A percentile compares a stretch with the other conserved stretches of the same genome.
phyloP scores from a whole-genome alignment of 2,329 filamentous ascomycete species.

The Colletotrichum truncatum region DNA sequence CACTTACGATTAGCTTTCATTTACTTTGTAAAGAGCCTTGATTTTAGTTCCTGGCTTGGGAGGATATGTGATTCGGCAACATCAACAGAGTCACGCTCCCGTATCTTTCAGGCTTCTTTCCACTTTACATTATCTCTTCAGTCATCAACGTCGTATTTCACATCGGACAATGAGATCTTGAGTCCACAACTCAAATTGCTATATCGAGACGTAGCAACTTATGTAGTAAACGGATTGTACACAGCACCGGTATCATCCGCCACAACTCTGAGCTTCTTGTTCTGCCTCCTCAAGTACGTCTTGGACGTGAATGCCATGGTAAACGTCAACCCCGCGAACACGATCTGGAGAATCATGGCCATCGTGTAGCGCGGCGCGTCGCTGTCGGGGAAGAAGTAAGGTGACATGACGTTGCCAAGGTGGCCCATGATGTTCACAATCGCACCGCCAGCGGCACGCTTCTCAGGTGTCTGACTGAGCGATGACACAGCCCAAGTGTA shows the following conservation, averaged over 20 bases:
- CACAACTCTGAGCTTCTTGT: constrained; percentile 26
- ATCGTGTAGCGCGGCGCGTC: constrained; percentile 51
- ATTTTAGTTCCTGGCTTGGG: too few species aligned
- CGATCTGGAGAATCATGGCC: constrained; percentile 42
- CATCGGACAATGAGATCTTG: too few species aligned
- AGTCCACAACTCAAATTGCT: too few species aligned
- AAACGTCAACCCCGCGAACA: constrained; percentile 23
- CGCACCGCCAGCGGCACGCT: constrained; percentile 50
- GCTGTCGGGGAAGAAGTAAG: constrained; percentile 51
- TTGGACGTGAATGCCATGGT: constrained; percentile 16
- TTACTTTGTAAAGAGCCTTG: too few species aligned
- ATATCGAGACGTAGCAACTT: too few species aligned
- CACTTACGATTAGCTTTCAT: too few species aligned
- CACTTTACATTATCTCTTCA: too few species aligned
- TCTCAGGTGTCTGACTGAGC: constrained; percentile 52
- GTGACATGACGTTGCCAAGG: constrained; percentile 54
- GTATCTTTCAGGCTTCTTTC: too few species aligned
- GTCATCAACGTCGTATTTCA: too few species aligned
- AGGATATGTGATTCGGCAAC: too few species aligned
- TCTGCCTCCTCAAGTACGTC: constrained; percentile 26
- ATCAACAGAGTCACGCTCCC: too few species aligned
- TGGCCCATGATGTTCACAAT: constrained; percentile 55
- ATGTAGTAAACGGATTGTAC: constrained; percentile 32
- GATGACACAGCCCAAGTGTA: constrained; percentile 52
- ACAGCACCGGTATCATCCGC: constrained; percentile 13